Percentiles rank a stretch among this genome's conserved stretches.
phyloP scores from a whole-genome alignment of 192 early-diverging fungal species.

The Physocladia obscura region DNA sequence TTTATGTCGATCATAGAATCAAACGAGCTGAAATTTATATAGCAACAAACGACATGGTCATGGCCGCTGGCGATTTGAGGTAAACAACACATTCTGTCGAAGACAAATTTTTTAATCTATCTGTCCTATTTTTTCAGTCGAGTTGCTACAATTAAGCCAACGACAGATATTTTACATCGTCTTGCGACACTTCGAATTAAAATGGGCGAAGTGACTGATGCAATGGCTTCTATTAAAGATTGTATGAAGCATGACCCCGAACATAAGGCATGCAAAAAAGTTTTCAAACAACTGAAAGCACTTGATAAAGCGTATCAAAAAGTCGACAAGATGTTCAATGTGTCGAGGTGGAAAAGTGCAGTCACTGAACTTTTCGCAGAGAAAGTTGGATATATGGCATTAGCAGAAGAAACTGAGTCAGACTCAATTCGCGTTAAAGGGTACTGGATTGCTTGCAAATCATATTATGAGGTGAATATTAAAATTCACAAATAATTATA shows the following conservation, averaged over 20 bases:
- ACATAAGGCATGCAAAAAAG: conserved; percentile 80
- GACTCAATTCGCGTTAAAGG: conserved; percentile 33
- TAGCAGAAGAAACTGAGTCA: conserved; percentile 44
- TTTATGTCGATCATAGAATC: conserved; percentile 51
- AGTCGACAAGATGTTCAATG: conserved; percentile 54
- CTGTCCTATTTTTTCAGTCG: conserved; percentile 47
- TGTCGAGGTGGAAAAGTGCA: conserved; percentile 58
- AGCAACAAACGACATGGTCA: conserved; percentile 72
- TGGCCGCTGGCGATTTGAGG: conserved; percentile 78
- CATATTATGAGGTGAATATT: conserved; percentile 51
- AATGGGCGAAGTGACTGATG: conserved; percentile 69
- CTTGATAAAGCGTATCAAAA: conserved; percentile 69
- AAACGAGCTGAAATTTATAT: conserved; percentile 75
- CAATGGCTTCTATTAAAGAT: conserved; percentile 73
- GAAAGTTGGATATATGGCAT: conserved; percentile 35
- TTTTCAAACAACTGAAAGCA: conserved; percentile 71
- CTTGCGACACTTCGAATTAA: conserved; percentile 71
- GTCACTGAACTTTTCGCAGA: conserved; percentile 43
- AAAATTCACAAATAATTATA: not conserved
- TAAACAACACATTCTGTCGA: conserved; percentile 2
- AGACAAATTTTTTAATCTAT: conserved; percentile 1
- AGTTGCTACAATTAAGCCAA: conserved; percentile 71
- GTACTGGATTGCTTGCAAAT: conserved; percentile 63
- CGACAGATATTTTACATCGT: conserved; percentile 58
- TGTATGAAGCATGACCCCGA: conserved; percentile 91